Evolutionary conservation across 805 yeast species (phyloP), one percentile per base, ranked within the genome.

Genomic region (Yamadazyma ubonensis): DNA sequence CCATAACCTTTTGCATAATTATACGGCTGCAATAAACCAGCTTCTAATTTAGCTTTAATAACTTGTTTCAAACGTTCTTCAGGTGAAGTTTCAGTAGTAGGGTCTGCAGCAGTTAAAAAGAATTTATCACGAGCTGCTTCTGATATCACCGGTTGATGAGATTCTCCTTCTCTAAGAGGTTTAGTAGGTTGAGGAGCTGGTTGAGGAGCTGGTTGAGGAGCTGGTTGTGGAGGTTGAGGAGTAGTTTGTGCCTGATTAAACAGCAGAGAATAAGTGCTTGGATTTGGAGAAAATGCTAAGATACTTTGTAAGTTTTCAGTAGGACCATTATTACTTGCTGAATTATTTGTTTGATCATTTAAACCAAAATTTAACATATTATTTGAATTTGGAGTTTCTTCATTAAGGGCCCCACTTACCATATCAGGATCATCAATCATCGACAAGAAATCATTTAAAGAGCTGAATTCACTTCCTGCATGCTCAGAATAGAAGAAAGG

Each of bases 101-200:
- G 98, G 58, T 91, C 98, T 0, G 97, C 97, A 0, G 98, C 98
- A 0, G 97, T 91, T 35, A 91, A 65, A 65, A 91, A 90, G 63
- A 91, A 91, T 60, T 89, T 89, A 57, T 90, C 97, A 48, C 88
- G 75, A 1, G 96, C 96, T 2, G 93, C 81, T 41, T 86, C 91
- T 0, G 82, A 76, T 3, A 78, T 70, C 28, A 67, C 63, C 1
- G 75, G 75, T 37, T 62, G 67, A 43, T 58, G 62, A 11, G 21
- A 40, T 16, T 32, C 48, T 5, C 21, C 38, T 11, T 21, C 18
- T 9, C 33, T 17, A 8, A 12, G 3, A 7, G 21, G 9, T 17
- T n/a, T 14, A 10, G 7, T 11, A 5, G 29, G 32, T 18, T 33
- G 36, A 5, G 25, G 20, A 29, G 29, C 33, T 18, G 29, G 39